Evolutionary conservation across 2,329 filamentous ascomycete species (phyloP), one percentile per base, ranked within the genome.

Genomic region (Exutisphaerella laricina): DNA sequence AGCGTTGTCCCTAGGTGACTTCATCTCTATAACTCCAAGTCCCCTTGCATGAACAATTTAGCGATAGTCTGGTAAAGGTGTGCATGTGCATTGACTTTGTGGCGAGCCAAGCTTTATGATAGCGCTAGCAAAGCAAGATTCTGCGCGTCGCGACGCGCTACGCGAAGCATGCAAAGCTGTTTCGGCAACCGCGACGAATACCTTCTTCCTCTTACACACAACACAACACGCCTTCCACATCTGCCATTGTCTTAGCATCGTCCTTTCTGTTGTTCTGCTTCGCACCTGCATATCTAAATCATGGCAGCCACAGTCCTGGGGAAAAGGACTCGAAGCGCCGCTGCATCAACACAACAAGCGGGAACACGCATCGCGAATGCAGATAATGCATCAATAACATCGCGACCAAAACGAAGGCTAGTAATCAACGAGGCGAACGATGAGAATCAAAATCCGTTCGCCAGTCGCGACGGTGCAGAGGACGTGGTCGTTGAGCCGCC

Each of bases 391-490:
- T 45, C 49, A 16, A 45, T 46, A 22, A 38, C 48, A n/a, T 68
- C 67, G 28, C 63, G 66, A 37, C 52, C 67, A 50, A 71, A 70
- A 51, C 60, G 67, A 46, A 61, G 63, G 62, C 60, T 69, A 33
- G 67, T 64, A 53, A 67, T 66, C 58, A 70, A 67, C 4, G 65
- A 68, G 20, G 71, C 77, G 57, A 80, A 82, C 53, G 78, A 85
- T 54, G 84, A 88, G 64, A 85, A 87, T 53, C 70, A 76, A 49
- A 80, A 84, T 43, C 78, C 77, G 2, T 73, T 78, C 45, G 53
- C 70, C 38, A 66, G 62, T 5, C 33, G 41, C 41, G 48, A 60
- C 62, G 41, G 67, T 70, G 60, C 71, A 23, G 64, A 76, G 49
- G 69, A 73, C 37, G 67, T 70, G 29, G 53, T 62, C 10, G 62